Conservation (phyloP, 2,329 filamentous ascomycete genomes). For the Cladophialophora bantiana region DNA sequence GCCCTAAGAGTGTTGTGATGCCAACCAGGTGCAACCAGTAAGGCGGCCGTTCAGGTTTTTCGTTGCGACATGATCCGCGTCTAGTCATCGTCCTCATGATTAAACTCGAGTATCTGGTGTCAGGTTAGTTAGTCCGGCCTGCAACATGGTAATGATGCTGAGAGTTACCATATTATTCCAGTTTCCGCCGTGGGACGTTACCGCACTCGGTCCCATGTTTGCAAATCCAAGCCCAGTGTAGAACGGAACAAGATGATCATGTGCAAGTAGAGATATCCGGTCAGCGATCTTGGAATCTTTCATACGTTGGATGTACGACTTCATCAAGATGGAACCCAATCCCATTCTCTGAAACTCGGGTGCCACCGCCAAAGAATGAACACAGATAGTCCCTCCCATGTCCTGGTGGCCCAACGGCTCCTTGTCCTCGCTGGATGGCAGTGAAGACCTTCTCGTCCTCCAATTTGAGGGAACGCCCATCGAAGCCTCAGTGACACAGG, state of each 20-base stretch:
- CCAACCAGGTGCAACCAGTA: background rate
- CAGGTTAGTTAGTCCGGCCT: conserved; percentile 13
- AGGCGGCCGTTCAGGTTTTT: background rate
- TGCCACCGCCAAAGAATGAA: conserved; percentile 83
- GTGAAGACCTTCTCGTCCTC: conserved; percentile 55
- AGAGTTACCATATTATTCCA: conserved; percentile 80
- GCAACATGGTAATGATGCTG: background rate
- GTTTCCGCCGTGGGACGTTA: conserved; percentile 76
- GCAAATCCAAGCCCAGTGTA: conserved; percentile 79
- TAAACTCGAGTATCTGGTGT: conserved; percentile 24
- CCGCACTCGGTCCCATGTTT: conserved; percentile 71
- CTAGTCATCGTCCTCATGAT: conserved; percentile 28
- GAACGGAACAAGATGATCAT: conserved; percentile 74
- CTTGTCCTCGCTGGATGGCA: conserved; percentile 44
- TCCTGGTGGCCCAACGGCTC: conserved; percentile 72
- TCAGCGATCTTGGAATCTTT: conserved; percentile 73
- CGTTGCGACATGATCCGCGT: background rate
- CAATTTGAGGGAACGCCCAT: conserved; percentile 78
- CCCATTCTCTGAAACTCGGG: conserved; percentile 77
- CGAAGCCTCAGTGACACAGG: conserved; percentile 73
- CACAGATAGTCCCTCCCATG: conserved; percentile 73
- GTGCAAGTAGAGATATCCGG: conserved; percentile 76
- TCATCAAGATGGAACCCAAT: conserved; percentile 75
- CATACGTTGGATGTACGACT: conserved; percentile 78
- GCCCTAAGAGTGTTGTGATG: background rate